Conservation (phyloP, 345 rosid genomes). For the Boechera retrofracta region DNA sequence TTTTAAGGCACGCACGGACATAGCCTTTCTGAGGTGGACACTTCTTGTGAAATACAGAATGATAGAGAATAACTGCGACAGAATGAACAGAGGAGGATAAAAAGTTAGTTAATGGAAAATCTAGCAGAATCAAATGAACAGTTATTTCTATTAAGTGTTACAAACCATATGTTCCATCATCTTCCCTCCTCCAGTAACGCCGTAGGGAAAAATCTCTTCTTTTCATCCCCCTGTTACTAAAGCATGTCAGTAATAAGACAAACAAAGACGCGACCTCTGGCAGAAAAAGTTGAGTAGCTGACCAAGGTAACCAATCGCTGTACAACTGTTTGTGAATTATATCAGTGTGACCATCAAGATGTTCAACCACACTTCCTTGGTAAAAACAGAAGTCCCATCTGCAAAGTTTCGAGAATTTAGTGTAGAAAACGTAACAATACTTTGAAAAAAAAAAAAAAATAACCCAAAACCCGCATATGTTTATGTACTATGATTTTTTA, state of each 20-base stretch:
- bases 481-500: background rate
- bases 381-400: conserved; percentile 98
- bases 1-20: conserved; percentile 94
- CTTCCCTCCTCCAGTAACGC: conserved; percentile 98
- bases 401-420: conserved; percentile 36
- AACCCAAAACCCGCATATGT: conserved; percentile 1
- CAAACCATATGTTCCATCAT: conserved; percentile 93
- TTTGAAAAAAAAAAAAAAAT: background rate
- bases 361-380: conserved; percentile 91
- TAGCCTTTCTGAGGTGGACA: conserved; percentile 80
- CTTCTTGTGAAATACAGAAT: conserved; percentile 91
- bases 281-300: conserved; percentile 42
- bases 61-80: conserved; percentile 85
- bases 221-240: conserved; percentile 75
- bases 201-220: conserved; percentile 79
- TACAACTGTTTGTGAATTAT: conserved; percentile 85
- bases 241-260: conserved; percentile 23
- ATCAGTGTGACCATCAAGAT: conserved; percentile 94
- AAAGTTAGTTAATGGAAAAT: conserved; percentile 18
- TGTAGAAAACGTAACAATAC: conserved; percentile 2
- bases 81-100: conserved; percentile 41
- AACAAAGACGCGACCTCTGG: conserved; percentile 9
- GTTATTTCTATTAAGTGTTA: conserved; percentile 22
- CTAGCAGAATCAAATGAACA: conserved; percentile 20
- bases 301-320: conserved; percentile 91